A percentile compares a stretch with the other conserved stretches of the same genome.
Evolutionary conservation across 306 rosid species (phyloP).

Genomic region (Fragaria vesca): DNA sequence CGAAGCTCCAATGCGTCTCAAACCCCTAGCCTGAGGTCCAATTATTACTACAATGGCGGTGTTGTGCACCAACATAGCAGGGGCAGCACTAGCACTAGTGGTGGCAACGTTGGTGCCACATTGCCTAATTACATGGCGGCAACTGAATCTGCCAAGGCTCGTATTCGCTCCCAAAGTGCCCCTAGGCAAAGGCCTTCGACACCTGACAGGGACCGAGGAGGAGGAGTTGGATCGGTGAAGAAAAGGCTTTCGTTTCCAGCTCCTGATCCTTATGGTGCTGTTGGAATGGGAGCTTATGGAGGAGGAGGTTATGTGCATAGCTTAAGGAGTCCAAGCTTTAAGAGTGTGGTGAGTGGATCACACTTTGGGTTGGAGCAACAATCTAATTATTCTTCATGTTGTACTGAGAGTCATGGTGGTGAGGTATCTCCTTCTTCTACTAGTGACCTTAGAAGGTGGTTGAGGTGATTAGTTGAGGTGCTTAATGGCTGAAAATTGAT

Average conservation of each 20-base stretch:
- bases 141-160: constrained; percentile 92
- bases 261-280: constrained; percentile 58
- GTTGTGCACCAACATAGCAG: constrained; percentile 44
- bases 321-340: constrained; percentile 90
- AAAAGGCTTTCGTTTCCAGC: constrained; percentile 88
- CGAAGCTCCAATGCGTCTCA: constrained; percentile 61
- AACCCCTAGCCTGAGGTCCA: constrained; percentile 88
- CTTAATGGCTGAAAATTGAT: constrained; percentile 19
- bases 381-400: constrained; percentile 93
- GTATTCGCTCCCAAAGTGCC: constrained; percentile 86
- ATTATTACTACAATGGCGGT: constrained; percentile 59
- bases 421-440: constrained; percentile 93
- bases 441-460: constrained; percentile 79
- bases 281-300: constrained; percentile 50
- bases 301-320: constrained; percentile 65
- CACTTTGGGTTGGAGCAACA: constrained; percentile 71
- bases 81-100: constrained; percentile 40
- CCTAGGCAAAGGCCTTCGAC: constrained; percentile 90
- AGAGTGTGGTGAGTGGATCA: constrained; percentile 64
- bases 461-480: constrained; percentile 47
- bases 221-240: constrained; percentile 75
- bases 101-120: constrained; percentile 25
- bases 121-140: constrained; percentile 98
- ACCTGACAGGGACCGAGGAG: constrained; percentile 87
- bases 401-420: constrained; percentile 80